Percentiles rank a stretch among this genome's conserved stretches.
phyloP scores from a whole-genome alignment of 2,329 filamentous ascomycete species.

The Ophioceras dolichostomum region DNA sequence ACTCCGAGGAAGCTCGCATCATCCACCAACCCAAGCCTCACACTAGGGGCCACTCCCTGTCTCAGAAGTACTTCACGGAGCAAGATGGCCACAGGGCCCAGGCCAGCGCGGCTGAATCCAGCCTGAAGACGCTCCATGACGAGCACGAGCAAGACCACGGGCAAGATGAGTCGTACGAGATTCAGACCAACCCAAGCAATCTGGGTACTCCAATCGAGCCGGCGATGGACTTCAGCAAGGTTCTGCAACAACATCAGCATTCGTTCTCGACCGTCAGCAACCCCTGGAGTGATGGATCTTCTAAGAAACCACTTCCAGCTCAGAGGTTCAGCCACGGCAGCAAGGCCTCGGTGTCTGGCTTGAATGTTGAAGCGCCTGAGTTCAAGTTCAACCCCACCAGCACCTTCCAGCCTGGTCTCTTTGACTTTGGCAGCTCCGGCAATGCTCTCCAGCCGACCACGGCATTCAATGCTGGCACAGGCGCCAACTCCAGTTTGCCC shows the following conservation, averaged over 20 bases:
- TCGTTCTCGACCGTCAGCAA: conserved; percentile 46
- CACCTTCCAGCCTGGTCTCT: conserved; percentile 36
- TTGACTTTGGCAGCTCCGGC: conserved; percentile 36
- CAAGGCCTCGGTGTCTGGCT: conserved; percentile 60
- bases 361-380: conserved; percentile 82
- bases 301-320: conserved; percentile 21
- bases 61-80: conserved; percentile 52
- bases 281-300: conserved; percentile 44
- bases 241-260: conserved; percentile 37
- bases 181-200: conserved; percentile 64
- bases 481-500: conserved; percentile 9
- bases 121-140: background rate
- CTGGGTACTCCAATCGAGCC: conserved; percentile 48
- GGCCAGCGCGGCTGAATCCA: conserved; percentile 24
- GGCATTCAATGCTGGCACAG: conserved; percentile 27
- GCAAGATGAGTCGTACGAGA: conserved; percentile 46
- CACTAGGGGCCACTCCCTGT: conserved; percentile 58
- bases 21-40: conserved; percentile 65
- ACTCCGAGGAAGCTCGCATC: conserved; percentile 40
- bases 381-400: conserved; percentile 62
- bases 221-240: conserved; percentile 31
- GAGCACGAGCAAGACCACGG: conserved; percentile 11
- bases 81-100: conserved; percentile 30
- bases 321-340: conserved; percentile 47
- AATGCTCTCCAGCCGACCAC: conserved; percentile 32